Evolutionary conservation across 2,329 filamentous ascomycete species (phyloP).

Genomic region (Raffaelea deltoideospora): DNA sequence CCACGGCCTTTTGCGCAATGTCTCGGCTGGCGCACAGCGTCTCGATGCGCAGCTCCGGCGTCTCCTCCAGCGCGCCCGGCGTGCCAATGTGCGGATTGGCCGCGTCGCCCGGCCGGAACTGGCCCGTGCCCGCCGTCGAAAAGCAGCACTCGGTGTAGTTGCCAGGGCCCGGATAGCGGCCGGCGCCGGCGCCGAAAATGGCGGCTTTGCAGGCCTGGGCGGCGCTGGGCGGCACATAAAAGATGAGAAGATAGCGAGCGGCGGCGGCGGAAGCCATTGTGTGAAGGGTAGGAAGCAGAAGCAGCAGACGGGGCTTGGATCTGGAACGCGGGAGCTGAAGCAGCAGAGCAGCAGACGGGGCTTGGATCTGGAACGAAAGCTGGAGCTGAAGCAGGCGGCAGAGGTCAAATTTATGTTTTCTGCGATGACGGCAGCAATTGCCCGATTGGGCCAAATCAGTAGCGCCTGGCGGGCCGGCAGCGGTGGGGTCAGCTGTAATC

Average conservation of each 20-base stretch:
- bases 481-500: too few relatives aligned
- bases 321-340: too few relatives aligned
- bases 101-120: constrained; percentile 46
- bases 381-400: too few relatives aligned
- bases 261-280: too few relatives aligned
- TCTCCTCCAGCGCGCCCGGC: constrained; percentile 34
- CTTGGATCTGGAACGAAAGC: too few relatives aligned
- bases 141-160: constrained; percentile 42
- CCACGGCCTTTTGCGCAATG: constrained; percentile 38
- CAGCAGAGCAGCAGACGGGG: too few relatives aligned
- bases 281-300: too few relatives aligned
- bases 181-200: constrained; percentile 43
- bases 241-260: constrained; percentile 21
- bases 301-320: too few relatives aligned
- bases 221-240: constrained; percentile 29
- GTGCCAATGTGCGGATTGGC: constrained; percentile 50
- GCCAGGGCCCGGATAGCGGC: constrained; percentile 30
- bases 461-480: too few relatives aligned
- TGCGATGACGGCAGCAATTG: too few relatives aligned
- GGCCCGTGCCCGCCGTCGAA: constrained; percentile 38
- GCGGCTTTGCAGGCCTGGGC: constrained; percentile 37
- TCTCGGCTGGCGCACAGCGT: constrained; percentile 45
- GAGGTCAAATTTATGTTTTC: too few relatives aligned
- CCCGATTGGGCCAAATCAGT: too few relatives aligned
- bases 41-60: constrained; percentile 48